Base-by-base conservation (phyloP, 2,329 filamentous ascomycete species). In the Sporothrix pseudoabietina region DNA sequence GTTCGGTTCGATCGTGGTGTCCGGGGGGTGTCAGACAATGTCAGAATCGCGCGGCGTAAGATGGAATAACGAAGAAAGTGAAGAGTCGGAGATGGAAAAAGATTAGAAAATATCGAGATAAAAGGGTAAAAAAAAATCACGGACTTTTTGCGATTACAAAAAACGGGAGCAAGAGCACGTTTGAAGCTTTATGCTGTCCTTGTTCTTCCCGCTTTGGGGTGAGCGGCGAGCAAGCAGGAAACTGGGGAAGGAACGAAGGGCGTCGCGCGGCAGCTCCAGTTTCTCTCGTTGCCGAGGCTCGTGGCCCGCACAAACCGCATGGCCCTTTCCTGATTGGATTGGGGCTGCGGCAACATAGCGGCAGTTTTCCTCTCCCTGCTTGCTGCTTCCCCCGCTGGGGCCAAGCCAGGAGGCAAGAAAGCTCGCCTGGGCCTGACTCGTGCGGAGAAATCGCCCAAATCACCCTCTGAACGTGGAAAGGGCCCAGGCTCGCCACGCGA, bases 271-370 rank as follows among this genome's bases (percentile, higher is more conserved):
- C 32, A 54, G 44, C 39, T 69, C 57, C 57, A n/a, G 35, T 9
- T n/a, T 66, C 22, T 30, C 41, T 35, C 68, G 68, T 71, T 71
- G 72, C 72, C 72, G 72, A 73, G 72, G 72, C 69, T 73, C 59
- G 49, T 54, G 59, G 44, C 47, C 44, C 32, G 47, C 49, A 47
- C 49, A 47, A 32, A 30, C 57, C 57, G 44, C 32, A 30, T 57
- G 41, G 54, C 47, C 52, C 22, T 73, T 69, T 54, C 72, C 69
- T 26, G 8, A 55, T 73, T 68, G 69, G 72, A 68, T 12, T 32
- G 66, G 41, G 71, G 47, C 12, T 63, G 54, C 71, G 71, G 71
- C 65, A 73, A 52, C 71, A 73, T 70, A 73, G 65, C 71, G 65
- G 65, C 55, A 70, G 47, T 72, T 55, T 69, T 54, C 52, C 55